Evolutionary conservation across 1,284 basidiomycete species (phyloP), one percentile per base, ranked within the genome.

Genomic region (Rugosomyces carneus): DNA sequence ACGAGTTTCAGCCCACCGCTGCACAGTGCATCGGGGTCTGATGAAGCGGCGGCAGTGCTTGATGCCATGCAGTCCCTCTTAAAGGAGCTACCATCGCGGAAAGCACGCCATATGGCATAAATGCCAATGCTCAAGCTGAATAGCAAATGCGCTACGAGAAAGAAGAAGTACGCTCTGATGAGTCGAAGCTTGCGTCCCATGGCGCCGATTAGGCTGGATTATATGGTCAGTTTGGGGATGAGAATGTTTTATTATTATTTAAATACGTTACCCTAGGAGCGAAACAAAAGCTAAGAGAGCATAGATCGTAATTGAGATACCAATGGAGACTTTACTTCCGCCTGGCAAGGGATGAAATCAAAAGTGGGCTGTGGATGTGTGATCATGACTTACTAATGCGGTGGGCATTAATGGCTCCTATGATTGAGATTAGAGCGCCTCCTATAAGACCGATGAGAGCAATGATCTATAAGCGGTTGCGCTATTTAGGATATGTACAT

Each of bases 91-190:
- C 62, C 56, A 44, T 70, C 65, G 26, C 61, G 57, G 60, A 71
- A 73, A 45, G 65, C 59, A 38, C 63, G 64, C 47, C 61, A 66
- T 29, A 72, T 65, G 15, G 67, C 67, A 49, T 63, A 73, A 19
- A 64, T 62, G 20, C 70, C 70, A 18, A 62, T 62, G 29, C 55
- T 68, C 24, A 72, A 57, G 50, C 67, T 71, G 59, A 72, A 68
- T 21, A 69, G 34, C 19, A 72, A 59, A 51, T 71, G 69, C 19
- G 63, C 56, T 26, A 67, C 48, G 48, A 71, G 64, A 45, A 66
- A 63, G 10, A 53, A 57, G 42, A 70, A 64, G 55, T 69, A 72
- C 13, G 67, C 47, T 43, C 59, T 62, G 54, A 73, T 60, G 42
- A 70, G 59, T 15, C 57, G 54, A 32, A 67, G 61, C 47, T 64